These are phyloP conservation scores for Fusarium piperis DNA, from an alignment of 2,329 filamentous ascomycete species.

Conservation along the genomic window DNA sequence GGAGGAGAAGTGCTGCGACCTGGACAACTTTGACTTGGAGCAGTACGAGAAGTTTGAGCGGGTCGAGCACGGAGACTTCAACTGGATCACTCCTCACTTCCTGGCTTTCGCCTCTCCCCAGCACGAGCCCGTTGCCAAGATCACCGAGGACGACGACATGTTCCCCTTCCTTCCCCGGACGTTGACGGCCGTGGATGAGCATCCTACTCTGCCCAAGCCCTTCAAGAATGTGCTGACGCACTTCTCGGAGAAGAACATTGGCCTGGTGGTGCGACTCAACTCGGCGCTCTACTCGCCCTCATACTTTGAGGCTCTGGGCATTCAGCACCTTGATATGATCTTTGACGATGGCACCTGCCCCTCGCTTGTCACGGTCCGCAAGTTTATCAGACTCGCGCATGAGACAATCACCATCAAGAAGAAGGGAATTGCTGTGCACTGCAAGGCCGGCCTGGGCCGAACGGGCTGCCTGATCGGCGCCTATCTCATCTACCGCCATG, in stretches of 20 bases:
- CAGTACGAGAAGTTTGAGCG: constrained; percentile 97
- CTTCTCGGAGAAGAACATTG: constrained; percentile 88
- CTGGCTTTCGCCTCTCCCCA: constrained; percentile 97
- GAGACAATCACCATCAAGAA: constrained; percentile 92
- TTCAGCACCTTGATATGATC: constrained; percentile 98
- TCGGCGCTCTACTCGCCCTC: constrained; percentile 95
- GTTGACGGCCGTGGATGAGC: constrained; percentile 74
- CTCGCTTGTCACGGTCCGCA: constrained; percentile 85
- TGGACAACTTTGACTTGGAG: constrained; percentile 95
- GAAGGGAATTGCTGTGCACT: constrained; percentile 96
- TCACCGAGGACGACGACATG: constrained; percentile 76
- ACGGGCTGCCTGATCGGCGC: constrained; percentile 97
- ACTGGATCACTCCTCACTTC: constrained; percentile 97
- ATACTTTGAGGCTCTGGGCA: constrained; percentile 96
- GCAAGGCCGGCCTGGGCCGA: constrained; percentile 94
- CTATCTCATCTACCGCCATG: constrained; percentile 96
- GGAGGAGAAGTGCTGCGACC: constrained; percentile 88
- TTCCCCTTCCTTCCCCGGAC: constrained; percentile 80
- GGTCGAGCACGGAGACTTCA: constrained; percentile 99
- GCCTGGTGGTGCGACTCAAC: constrained; percentile 93
- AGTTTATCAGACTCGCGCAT: constrained; percentile 94
- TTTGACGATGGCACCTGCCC: constrained; percentile 99
- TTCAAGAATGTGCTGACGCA: constrained; percentile 97
- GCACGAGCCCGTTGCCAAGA: constrained; percentile 77
- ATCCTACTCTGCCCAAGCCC: constrained; percentile 78